phyloP scores from a whole-genome alignment of 2,329 filamentous ascomycete species.

The Neophaeococcomyces aloes region DNA sequence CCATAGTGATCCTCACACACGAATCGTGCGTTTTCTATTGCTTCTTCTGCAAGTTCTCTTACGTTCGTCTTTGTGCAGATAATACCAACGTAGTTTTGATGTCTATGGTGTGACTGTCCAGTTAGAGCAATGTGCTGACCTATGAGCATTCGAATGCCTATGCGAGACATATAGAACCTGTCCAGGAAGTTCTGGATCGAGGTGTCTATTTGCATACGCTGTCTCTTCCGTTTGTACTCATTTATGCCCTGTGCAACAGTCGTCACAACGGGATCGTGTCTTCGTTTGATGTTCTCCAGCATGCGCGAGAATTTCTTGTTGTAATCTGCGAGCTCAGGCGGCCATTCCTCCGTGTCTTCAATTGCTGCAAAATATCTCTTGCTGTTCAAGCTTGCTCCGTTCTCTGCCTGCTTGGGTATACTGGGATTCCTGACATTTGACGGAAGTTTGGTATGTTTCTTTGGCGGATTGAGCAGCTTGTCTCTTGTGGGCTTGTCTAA shows the following conservation, averaged over 20 bases:
- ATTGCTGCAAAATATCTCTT: constrained; percentile 84
- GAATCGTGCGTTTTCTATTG: constrained; percentile 97
- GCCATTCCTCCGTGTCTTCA: constrained; percentile 82
- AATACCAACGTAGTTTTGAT: constrained; percentile 92
- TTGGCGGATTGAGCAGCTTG: constrained; percentile 52
- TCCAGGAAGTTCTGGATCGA: constrained; percentile 93
- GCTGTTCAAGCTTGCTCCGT: constrained; percentile 41
- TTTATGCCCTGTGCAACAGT: constrained; percentile 96
- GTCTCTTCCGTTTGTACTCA: constrained; percentile 91
- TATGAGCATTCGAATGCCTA: constrained; percentile 98
- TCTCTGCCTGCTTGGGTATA: constrained; percentile 53
- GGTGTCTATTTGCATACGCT: constrained; percentile 96
- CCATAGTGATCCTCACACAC: constrained; percentile 98
- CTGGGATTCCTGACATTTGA: constrained; percentile 86
- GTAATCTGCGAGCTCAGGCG: constrained; percentile 85
- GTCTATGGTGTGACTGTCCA: constrained; percentile 78
- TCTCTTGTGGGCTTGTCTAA: constrained; percentile 67
- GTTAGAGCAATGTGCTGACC: constrained; percentile 96
- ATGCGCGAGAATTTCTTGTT: constrained; percentile 84
- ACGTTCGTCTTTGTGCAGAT: constrained; percentile 99
- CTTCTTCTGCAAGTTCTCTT: constrained; percentile 84
- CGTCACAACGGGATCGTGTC: constrained; percentile 94
- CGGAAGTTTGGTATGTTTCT: constrained; percentile 54
- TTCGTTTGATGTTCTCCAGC: constrained; percentile 84
- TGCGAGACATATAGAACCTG: constrained; percentile 98